Conservation (phyloP, 306 rosid species). For the Rosa lucieae region DNA sequence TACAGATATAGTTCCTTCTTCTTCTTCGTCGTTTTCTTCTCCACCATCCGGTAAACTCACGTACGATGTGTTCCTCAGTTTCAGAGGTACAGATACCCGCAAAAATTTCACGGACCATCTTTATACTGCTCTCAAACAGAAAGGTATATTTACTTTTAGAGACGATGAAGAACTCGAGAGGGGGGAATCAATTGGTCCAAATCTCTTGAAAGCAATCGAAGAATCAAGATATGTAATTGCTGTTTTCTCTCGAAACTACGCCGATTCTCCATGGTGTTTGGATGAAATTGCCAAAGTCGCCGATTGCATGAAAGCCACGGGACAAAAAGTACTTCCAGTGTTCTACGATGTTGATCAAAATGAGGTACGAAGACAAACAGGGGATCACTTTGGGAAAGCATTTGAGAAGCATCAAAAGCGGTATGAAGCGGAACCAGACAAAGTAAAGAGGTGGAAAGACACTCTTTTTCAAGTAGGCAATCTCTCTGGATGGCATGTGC, state of each 20-base stretch:
- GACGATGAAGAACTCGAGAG: background rate
- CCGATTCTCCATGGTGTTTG: background rate
- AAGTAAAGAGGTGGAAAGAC: background rate
- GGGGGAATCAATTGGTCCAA: background rate
- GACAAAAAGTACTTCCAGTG: background rate
- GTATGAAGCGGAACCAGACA: background rate
- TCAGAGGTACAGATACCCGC: no score
- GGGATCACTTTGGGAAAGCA: background rate
- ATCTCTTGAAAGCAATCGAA: background rate
- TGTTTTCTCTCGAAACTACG: background rate
- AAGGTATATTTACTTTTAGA: no score
- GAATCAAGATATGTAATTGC: background rate
- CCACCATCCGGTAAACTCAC: no score
- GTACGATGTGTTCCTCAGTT: no score
- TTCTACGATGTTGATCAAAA: background rate
- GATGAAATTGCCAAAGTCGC: background rate
- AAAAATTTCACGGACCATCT: no score
- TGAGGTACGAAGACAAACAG: background rate
- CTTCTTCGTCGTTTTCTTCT: no score
- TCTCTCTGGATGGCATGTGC: background rate
- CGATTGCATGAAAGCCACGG: background rate
- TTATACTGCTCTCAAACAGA: no score
- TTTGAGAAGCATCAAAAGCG: background rate
- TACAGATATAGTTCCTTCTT: no score
- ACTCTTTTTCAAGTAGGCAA: background rate